Evolutionary conservation across 352 stramenopile genomes (phyloP), one percentile per base, ranked within the genome.

Genomic region (Globisporangium megalacanthum): DNA sequence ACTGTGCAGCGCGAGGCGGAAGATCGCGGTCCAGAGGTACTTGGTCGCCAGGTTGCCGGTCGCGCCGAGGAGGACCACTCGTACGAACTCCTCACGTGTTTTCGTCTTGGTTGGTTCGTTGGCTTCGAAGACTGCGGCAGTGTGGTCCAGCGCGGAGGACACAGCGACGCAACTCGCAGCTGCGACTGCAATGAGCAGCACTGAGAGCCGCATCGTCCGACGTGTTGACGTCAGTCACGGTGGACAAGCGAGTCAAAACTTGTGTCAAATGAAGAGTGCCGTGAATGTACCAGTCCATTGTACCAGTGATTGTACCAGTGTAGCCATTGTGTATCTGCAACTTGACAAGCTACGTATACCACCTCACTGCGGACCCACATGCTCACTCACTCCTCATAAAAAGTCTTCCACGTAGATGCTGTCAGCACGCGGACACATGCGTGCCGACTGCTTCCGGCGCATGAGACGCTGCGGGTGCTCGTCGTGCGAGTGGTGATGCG

Each of bases 21-120:
- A 86, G 49, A 75, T 65, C n/a, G 82, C 66, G 10, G 82, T 74
- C 83, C 85, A 94, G 39, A 94, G 65, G 72, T 93, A 93, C 49
- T 93, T 93, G 15, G 76, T 58, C n/a, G 85, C 81, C 49, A 94
- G 69, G 65, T 93, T 84, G 20, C 84, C 84, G 4, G 84, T 94
- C 19, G 80, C 83, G 20, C 83, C 84, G 4, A 83, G 54, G 31
- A 94, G 50, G 8, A 94, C 59, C 20, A 89, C 64, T 35, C 67
- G 73, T 19, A 82, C 56, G 37, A 74, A 53, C 56, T 68, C 57
- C 25, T 29, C 25, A 4, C 25, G 25, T 29, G 1, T 29, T 29
- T 29, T 29, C 25, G 4, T 29, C 25, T 29, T 29, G 3, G 25
- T 36, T 11, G 0, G 44, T 4, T 46, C 31, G 17, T 15, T 13